Evolutionary conservation across 148 eudicot genomes (phyloP).

Genomic region (Beta vulgaris): DNA sequence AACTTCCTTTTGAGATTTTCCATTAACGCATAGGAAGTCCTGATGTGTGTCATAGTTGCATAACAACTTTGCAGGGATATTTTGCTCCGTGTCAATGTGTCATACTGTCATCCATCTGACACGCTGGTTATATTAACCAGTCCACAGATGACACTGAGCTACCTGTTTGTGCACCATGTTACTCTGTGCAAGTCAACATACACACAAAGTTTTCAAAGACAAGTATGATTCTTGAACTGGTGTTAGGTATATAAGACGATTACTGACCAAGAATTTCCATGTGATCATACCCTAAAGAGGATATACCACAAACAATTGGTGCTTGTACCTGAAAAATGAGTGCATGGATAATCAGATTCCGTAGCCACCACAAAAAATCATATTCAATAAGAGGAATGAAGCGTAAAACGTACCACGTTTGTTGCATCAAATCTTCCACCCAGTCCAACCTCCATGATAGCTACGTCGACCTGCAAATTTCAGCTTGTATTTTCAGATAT

Average conservation of each 20-base stretch:
- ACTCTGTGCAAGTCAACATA: too few relatives aligned
- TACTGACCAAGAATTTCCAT: conserved; percentile 98
- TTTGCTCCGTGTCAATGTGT: too few relatives aligned
- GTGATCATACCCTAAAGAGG: conserved; percentile 98
- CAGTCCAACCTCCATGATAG: conserved; percentile 93
- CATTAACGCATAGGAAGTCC: too few relatives aligned
- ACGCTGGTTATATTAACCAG: too few relatives aligned
- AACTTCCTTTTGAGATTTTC: too few relatives aligned
- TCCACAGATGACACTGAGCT: too few relatives aligned
- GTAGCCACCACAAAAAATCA: conserved; percentile 6
- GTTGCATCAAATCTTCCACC: conserved; percentile 99
- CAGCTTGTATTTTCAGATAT: background rate
- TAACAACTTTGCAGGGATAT: too few relatives aligned
- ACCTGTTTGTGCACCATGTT: too few relatives aligned
- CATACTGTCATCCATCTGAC: too few relatives aligned
- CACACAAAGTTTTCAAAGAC: too few relatives aligned
- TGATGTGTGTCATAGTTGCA: too few relatives aligned
- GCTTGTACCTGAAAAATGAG: conserved; percentile 63
- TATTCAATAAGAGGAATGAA: background rate
- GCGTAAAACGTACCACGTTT: conserved; percentile 65
- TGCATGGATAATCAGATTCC: conserved; percentile 11
- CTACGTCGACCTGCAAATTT: conserved; percentile 83
- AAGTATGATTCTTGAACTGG: too few relatives aligned
- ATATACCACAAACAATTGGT: conserved; percentile 90
- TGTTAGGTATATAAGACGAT: background rate